Base-by-base conservation (phyloP, 768 basidiomycete genomes). In the Russula sp. region DNA sequence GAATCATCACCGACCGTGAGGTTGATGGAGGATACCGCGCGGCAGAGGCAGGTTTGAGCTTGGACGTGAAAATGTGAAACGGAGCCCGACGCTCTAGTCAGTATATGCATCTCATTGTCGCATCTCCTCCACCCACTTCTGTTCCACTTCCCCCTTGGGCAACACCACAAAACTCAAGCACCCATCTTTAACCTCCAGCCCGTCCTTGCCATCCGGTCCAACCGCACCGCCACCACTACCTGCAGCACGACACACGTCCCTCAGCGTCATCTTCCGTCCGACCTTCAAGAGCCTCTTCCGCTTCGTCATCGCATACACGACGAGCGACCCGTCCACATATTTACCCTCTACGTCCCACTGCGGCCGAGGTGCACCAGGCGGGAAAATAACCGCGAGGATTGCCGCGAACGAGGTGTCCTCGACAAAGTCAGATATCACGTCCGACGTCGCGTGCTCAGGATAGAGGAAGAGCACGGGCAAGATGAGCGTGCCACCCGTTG, bases 391-490 rank as follows among this genome's bases (percentile, higher is more conserved):
- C 20, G 79, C 77, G 4, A 98, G 78, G 67, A 94, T 90, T 45
- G 84, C 85, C 7, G 80, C 78, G 73, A 98, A 94, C 2, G 91
- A 82, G 2, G 91, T 87, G 66, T 88, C 83, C 73, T 98, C 95
- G 66, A 85, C 79, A 74, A 96, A 98, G 55, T 87, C 81, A 14
- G 88, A 79, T 66, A 98, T 89, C 62, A 95, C 80, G 74, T 99
- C 97, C 34, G 95, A 93, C 6, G 84, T 92, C 10, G 87, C 84
- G 67, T 94, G 80, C 72, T 93, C 87, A 6, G 97, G 97, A 74
- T 98, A 98, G 64, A 98, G 80, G 75, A 98, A 89, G 78, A 97
- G 91, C 45, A 89, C 87, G 2, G 97, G 96, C 71, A 97, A 73
- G 65, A 96, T 74, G 13, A 96, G 80, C 0, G 84, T 85, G 64